Evolutionary conservation across 1,284 basidiomycete genomes (phyloP).

Genomic region (Meripilus lineatus): DNA sequence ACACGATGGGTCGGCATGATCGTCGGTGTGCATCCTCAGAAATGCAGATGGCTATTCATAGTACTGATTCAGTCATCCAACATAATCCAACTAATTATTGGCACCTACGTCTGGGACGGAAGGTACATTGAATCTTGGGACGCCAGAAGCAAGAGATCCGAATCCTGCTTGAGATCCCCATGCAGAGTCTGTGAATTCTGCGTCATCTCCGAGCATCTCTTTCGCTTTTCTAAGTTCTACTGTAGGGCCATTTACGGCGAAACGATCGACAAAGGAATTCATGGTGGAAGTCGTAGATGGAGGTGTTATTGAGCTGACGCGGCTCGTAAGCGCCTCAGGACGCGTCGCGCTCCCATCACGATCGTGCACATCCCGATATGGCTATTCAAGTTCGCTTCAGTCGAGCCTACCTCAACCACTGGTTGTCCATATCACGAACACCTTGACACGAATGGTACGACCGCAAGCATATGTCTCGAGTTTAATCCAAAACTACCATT

Average conservation of each 20-base stretch:
- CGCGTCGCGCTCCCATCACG: too few relatives aligned
- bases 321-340: too few relatives aligned
- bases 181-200: slow-evolving; percentile 56
- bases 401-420: too few relatives aligned
- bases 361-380: too few relatives aligned
- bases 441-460: too few relatives aligned
- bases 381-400: too few relatives aligned
- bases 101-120: slow-evolving; percentile 67
- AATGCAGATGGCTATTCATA: slow-evolving; percentile 77
- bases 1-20: slow-evolving; percentile 88
- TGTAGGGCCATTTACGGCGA: slow-evolving; percentile 48
- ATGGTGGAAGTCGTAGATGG: slow-evolving; percentile 41
- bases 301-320: slow-evolving; percentile 42
- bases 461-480: too few relatives aligned
- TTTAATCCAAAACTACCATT: too few relatives aligned
- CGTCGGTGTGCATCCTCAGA: slow-evolving; percentile 87
- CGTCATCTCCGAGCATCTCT: slow-evolving; percentile 50
- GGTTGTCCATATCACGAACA: too few relatives aligned
- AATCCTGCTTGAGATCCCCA: slow-evolving; percentile 84
- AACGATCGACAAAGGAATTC: slow-evolving; percentile 72
- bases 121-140: slow-evolving; percentile 68
- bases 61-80: slow-evolving; percentile 6
- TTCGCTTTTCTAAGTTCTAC: slow-evolving; percentile 49
- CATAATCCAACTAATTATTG: neutral
- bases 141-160: slow-evolving; percentile 64